These are phyloP conservation scores for Luvunga scandens DNA, from an alignment of 345 rosid species.

Conservation along the genomic window DNA sequence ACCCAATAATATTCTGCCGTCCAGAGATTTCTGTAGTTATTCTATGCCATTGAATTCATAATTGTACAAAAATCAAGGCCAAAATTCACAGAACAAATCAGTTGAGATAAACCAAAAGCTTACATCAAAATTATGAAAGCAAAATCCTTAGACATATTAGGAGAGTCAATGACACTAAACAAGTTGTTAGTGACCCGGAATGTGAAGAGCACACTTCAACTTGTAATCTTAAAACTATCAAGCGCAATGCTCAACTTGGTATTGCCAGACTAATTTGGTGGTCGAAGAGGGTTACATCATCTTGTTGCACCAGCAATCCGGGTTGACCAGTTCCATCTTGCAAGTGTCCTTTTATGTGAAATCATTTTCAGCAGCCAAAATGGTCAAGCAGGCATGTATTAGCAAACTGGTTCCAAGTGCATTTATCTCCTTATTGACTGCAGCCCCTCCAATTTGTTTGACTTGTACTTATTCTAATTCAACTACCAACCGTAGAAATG, in stretches of 20 bases:
- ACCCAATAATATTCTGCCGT: background rate
- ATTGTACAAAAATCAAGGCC: too few species aligned
- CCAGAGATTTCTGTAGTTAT: background rate
- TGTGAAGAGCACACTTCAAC: background rate
- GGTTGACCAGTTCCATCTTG: background rate
- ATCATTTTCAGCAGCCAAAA: background rate
- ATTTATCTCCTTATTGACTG: background rate
- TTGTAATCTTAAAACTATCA: background rate
- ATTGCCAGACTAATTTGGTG: background rate
- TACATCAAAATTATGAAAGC: background rate
- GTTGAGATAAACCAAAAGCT: background rate
- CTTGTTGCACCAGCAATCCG: background rate
- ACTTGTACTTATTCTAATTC: background rate
- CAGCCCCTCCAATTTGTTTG: background rate
- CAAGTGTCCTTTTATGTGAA: background rate
- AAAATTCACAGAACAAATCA: background rate
- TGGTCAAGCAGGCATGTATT: background rate
- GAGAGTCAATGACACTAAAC: background rate
- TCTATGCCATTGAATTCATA: too few species aligned
- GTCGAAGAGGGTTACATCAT: background rate
- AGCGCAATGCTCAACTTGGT: background rate
- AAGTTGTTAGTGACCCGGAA: background rate
- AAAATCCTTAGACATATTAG: background rate
- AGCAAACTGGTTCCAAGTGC: conserved; percentile 2
- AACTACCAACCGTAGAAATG: background rate